Conservation (phyloP, 352 stramenopile species). For the Phytophthora pini region DNA sequence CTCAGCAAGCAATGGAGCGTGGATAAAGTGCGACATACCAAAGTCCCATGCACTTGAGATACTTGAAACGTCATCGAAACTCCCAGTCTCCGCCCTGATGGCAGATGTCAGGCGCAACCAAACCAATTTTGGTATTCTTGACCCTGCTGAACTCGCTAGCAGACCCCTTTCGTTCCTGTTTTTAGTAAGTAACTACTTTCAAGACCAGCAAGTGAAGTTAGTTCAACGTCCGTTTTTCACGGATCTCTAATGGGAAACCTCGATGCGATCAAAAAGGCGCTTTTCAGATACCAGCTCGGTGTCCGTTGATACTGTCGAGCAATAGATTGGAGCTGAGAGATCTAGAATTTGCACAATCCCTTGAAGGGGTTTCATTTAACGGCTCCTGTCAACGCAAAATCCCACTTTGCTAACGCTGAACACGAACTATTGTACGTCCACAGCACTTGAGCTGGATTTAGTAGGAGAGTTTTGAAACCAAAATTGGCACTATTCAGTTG, state of each 20-base stretch:
- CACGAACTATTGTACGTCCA: too few species aligned
- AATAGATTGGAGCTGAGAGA: neutral
- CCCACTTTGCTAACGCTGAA: too few species aligned
- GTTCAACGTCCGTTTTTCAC: slow-evolving; percentile 8
- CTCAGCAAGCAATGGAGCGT: neutral
- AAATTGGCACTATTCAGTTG: too few species aligned
- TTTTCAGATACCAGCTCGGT: neutral
- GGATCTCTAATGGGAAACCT: slow-evolving; percentile 1
- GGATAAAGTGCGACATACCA: slow-evolving; percentile 28
- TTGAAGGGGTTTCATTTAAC: slow-evolving; percentile 26
- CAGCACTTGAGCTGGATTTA: too few species aligned
- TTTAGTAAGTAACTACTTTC: neutral
- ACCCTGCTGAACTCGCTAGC: slow-evolving; percentile 11
- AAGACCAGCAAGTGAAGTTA: too few species aligned
- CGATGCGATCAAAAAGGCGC: too few species aligned
- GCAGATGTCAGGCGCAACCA: slow-evolving; percentile 14
- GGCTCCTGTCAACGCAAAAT: slow-evolving; percentile 1
- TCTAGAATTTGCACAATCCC: slow-evolving; percentile 9
- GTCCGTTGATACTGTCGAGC: slow-evolving; percentile 13
- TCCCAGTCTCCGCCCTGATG: slow-evolving; percentile 17
- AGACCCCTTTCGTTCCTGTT: neutral
- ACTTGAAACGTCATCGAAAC: slow-evolving; percentile 40
- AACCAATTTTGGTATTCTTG: slow-evolving; percentile 11
- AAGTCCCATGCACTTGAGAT: slow-evolving; percentile 37
- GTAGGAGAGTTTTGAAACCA: too few species aligned